Evolutionary conservation across 2,329 filamentous ascomycete genomes (phyloP), one percentile per base, ranked within the genome.

Genomic region (Xylariaceae sp.): DNA sequence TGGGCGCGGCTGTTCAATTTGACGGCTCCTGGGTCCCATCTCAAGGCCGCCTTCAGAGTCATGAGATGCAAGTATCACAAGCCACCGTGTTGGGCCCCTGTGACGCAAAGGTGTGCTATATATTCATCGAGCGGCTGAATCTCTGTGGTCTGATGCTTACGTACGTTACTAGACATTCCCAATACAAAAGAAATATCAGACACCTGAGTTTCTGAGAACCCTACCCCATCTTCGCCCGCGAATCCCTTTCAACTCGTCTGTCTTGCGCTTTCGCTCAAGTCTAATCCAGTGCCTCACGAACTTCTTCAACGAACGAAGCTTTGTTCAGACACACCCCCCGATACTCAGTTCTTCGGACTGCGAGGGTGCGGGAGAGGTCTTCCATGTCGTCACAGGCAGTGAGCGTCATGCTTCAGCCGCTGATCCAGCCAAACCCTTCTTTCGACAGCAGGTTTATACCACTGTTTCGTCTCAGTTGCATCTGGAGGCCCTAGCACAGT

Each of bases 311-410:
- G 75, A 78, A 30, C 81, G 85, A 60, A 80, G 85, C 58, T 93
- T 90, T 69, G 82, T 90, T 60, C 89, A 97, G 75, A 90, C 90
- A 6, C 93, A 97, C 67, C 90, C 94, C 3, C 94, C 94, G 3
- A 87, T 97, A 69, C 90, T 99, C 69, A 97, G 94, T 1, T 97
- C 93, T 0, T 96, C 93, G 0, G 94, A 99, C 70, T 99, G 94
- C 70, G 94, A 99, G 77, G 94, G 94, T 3, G 94, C 92, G 1
- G 94, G 94, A 0, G 92, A 97, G 72, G 93, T 95, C 15, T 99
- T 99, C 70, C 85, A 85, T 8, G 78, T 97, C 44, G 72, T 78
- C 17, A 78, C 83, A 55, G 62, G 65, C 55, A 61, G 68, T 18
- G 72, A 74, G 37, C 70, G 59, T 54, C 56, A 56, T 39, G 55